Percentiles rank a stretch among this genome's conserved stretches.
Evolutionary conservation across 805 yeast genomes (phyloP).

Genomic region (Candida alai): DNA sequence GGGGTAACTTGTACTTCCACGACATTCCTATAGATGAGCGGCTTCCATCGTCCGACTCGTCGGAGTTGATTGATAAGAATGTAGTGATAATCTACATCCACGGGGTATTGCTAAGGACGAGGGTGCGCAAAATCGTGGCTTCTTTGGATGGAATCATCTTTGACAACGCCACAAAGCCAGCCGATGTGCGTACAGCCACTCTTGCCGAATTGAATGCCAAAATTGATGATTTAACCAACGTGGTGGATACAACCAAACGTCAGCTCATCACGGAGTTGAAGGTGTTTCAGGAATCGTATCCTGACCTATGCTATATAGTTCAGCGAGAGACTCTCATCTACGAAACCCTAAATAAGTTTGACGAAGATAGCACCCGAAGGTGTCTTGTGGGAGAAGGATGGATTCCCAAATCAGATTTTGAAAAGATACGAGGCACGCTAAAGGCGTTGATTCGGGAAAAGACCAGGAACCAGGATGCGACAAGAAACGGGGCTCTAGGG

Average conservation of each 20-base stretch:
- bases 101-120: constrained; percentile 33
- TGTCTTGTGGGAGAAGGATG: constrained; percentile 72
- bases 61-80: constrained; percentile 25
- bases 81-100: constrained; percentile 39
- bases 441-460: constrained; percentile 41
- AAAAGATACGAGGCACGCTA: constrained; percentile 31
- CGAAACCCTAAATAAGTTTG: constrained; percentile 59
- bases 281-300: constrained; percentile 31
- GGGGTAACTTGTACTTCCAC: constrained; percentile 40
- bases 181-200: constrained; percentile 20
- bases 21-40: constrained; percentile 32
- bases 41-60: constrained; percentile 10
- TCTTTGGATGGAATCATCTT: constrained; percentile 37
- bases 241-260: constrained; percentile 30
- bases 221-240: constrained; percentile 28
- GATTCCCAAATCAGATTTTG: constrained; percentile 59
- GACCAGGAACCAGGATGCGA: constrained; percentile 10
- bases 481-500: not conserved
- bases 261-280: constrained; percentile 37
- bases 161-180: constrained; percentile 33
- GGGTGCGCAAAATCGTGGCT: constrained; percentile 33
- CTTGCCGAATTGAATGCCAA: constrained; percentile 29
- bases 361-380: constrained; percentile 62
- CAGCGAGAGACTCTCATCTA: constrained; percentile 57
- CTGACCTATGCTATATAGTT: constrained; percentile 31